Percentiles rank a stretch among this genome's conserved stretches.
Evolutionary conservation across 208 protist species (phyloP).

Genomic region (Trichomonas gallinae): DNA sequence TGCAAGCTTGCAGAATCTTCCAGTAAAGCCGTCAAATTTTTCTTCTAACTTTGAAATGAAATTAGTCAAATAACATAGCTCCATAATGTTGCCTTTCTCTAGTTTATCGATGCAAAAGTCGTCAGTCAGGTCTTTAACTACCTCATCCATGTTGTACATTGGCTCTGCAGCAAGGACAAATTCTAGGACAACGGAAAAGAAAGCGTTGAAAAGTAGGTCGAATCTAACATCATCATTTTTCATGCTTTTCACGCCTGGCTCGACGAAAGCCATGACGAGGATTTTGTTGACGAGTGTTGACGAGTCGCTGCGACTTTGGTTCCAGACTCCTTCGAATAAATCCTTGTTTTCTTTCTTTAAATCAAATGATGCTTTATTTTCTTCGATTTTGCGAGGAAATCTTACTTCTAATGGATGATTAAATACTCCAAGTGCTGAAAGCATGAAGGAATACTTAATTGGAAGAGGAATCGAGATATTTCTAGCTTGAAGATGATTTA

Average conservation of each 20-base stretch:
- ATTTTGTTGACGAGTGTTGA: not conserved
- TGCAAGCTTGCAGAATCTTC: not conserved
- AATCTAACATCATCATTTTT: not conserved
- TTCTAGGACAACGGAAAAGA: not conserved
- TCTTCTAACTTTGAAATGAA: not conserved
- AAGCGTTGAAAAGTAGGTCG: not conserved
- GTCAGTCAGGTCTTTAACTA: too few species aligned
- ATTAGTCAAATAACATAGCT: not conserved
- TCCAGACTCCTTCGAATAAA: not conserved
- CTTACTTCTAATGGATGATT: not conserved
- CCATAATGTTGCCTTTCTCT: not conserved
- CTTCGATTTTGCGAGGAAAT: not conserved
- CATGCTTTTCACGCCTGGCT: not conserved
- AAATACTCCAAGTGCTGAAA: not conserved
- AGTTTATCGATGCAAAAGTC: not conserved
- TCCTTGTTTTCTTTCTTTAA: not conserved
- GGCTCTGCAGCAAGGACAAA: too few species aligned
- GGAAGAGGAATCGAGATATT: not conserved
- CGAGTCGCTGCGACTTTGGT: not conserved
- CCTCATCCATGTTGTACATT: too few species aligned
- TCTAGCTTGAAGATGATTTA: not conserved
- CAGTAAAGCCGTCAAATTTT: not conserved
- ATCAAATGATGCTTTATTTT: not conserved
- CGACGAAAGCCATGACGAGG: not conserved
- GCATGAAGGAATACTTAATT: not conserved